These are phyloP conservation scores for Apiospora arundinis DNA, from an alignment of 2,329 filamentous ascomycete species.

Conservation along the genomic window DNA sequence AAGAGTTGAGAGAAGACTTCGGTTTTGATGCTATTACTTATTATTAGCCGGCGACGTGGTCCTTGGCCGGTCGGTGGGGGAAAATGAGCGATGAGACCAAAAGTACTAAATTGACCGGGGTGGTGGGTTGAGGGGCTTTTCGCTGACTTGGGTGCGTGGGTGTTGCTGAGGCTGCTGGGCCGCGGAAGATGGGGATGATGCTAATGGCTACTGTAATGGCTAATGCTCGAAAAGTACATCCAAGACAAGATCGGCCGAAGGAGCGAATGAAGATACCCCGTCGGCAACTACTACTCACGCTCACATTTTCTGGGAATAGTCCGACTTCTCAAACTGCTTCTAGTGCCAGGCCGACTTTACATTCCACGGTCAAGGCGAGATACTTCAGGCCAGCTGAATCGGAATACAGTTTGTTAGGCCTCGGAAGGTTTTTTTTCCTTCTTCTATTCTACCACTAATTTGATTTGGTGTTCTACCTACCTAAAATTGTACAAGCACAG, in stretches of 20 bases:
- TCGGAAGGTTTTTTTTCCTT: background rate
- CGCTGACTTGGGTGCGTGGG: constrained; percentile 3
- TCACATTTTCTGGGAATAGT: background rate
- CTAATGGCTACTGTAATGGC: no score
- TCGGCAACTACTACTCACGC: background rate
- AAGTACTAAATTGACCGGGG: constrained; percentile 8
- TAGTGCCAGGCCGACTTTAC: background rate
- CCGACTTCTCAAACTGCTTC: background rate
- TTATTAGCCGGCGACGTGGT: constrained; percentile 14
- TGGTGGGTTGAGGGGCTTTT: constrained; percentile 9
- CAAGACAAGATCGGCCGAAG: constrained; percentile 11
- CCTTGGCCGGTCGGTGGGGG: constrained; percentile 10
- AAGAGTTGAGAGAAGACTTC: background rate
- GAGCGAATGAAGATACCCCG: constrained; percentile 1
- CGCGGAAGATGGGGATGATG: constrained; percentile 7
- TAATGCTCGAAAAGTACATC: background rate
- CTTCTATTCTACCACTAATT: no score
- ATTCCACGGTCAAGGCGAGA: background rate
- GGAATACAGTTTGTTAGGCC: background rate
- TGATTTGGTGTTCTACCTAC: background rate
- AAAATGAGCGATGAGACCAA: background rate
- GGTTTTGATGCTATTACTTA: constrained; percentile 16
- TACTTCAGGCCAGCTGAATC: constrained; percentile 4
- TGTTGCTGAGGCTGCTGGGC: constrained; percentile 5
- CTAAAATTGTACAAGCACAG: background rate